phyloP scores from a whole-genome alignment of 805 yeast genomes.

The Candida vartiovaarae region DNA sequence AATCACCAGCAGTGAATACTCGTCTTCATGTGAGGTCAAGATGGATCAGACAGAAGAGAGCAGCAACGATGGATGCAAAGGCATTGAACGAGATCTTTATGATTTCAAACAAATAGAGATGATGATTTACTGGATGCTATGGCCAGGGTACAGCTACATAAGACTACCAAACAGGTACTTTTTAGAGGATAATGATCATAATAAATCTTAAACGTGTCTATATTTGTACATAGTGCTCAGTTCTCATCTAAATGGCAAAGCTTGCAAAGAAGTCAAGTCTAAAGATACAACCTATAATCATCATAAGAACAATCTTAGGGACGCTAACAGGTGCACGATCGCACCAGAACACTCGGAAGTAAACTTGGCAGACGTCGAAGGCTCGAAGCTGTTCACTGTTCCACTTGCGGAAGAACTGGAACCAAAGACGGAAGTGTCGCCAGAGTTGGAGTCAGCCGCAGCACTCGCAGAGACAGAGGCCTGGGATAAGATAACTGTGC shows the following conservation, averaged over 20 bases:
- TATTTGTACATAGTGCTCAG: no score
- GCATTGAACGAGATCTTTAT: constrained; percentile 90
- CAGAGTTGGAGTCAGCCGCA: neutral
- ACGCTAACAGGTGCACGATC: constrained; percentile 8
- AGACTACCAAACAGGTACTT: no score
- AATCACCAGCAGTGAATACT: constrained; percentile 37
- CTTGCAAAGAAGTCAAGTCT: constrained; percentile 37
- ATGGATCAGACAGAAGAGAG: constrained; percentile 86
- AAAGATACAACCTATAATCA: constrained; percentile 29
- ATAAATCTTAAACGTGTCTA: no score
- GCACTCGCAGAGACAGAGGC: no score
- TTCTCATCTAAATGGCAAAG: constrained; percentile 15
- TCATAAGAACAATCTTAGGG: constrained; percentile 13
- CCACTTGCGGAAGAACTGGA: constrained; percentile 25
- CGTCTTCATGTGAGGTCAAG: constrained; percentile 71
- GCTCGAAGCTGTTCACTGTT: constrained; percentile 5
- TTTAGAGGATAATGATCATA: no score
- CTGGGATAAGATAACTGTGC: constrained; percentile 8
- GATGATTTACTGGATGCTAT: neutral
- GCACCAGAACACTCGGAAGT: constrained; percentile 17
- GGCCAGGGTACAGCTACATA: no score
- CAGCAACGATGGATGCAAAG: constrained; percentile 83
- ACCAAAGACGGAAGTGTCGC: constrained; percentile 23
- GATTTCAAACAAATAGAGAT: constrained; percentile 43
- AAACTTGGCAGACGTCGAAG: constrained; percentile 20